Percentiles rank a stretch among this genome's conserved stretches.
These are phyloP conservation scores for Thyridium curvatum DNA, from an alignment of 2,329 filamentous ascomycete genomes.

Conservation along the genomic window DNA sequence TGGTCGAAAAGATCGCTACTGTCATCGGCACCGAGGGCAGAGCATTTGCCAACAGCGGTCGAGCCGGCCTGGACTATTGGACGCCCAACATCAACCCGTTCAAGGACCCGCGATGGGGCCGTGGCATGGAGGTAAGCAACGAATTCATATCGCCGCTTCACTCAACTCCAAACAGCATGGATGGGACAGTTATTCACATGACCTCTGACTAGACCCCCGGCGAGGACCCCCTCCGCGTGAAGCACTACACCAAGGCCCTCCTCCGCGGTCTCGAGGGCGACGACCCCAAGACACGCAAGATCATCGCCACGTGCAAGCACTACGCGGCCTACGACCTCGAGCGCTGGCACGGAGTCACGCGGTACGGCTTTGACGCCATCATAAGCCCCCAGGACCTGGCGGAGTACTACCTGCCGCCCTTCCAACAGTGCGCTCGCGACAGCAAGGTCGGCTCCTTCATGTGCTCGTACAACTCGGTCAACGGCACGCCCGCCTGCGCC, in stretches of 20 bases:
- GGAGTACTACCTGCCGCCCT: conserved; percentile 63
- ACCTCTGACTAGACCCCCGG: conserved; percentile 20
- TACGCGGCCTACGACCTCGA: conserved; percentile 54
- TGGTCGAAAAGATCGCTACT: conserved; percentile 15
- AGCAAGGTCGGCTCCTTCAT: conserved; percentile 51
- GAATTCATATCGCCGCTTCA: too few species aligned
- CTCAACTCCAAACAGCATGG: conserved; percentile 20
- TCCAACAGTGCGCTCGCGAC: conserved; percentile 56
- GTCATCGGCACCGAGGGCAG: conserved; percentile 21
- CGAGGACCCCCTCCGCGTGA: conserved; percentile 15
- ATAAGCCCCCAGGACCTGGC: conserved; percentile 50
- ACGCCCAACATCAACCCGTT: conserved; percentile 63
- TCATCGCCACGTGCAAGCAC: conserved; percentile 48
- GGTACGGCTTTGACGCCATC: conserved; percentile 44
- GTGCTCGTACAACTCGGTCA: conserved; percentile 59
- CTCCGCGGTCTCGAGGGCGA: conserved; percentile 16
- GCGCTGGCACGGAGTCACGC: conserved; percentile 13
- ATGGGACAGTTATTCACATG: conserved; percentile 21
- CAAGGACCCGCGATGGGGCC: conserved; percentile 56
- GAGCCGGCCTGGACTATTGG: conserved; percentile 45
- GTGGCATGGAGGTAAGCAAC: conserved; percentile 49
- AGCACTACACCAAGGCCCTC: conserved; percentile 13
- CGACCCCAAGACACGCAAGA: conserved; percentile 3
- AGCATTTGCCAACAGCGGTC: conserved; percentile 21
- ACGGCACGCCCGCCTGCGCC: conserved; percentile 59